Conservation (phyloP, 768 basidiomycete genomes). For the Russula compacta region DNA sequence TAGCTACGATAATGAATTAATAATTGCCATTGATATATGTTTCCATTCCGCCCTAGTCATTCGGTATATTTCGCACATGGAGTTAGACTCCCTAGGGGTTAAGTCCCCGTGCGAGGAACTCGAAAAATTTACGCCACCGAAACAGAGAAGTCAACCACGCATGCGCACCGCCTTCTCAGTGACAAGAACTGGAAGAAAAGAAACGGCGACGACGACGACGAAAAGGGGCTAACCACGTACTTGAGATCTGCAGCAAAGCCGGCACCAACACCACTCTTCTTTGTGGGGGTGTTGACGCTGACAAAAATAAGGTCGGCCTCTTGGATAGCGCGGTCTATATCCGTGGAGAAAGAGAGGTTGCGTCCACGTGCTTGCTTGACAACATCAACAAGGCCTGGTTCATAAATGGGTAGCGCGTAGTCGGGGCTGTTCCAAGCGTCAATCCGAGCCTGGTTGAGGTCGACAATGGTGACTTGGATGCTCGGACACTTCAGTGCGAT, state of each 20-base stretch:
- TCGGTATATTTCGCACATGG: background rate
- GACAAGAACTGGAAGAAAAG: background rate
- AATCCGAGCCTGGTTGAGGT: slow-evolving; percentile 89
- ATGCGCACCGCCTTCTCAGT: background rate
- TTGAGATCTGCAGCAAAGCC: slow-evolving; percentile 98
- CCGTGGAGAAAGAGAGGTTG: slow-evolving; percentile 95
- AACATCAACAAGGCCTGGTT: slow-evolving; percentile 90
- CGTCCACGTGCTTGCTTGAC: slow-evolving; percentile 81
- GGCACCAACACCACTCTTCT: slow-evolving; percentile 95
- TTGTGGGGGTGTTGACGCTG: slow-evolving; percentile 97
- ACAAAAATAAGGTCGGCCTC: slow-evolving; percentile 99
- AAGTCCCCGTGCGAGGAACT: background rate
- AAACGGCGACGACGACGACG: background rate
- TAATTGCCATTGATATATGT: background rate
- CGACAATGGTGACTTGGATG: slow-evolving; percentile 94
- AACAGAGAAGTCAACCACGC: background rate
- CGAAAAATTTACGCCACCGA: background rate
- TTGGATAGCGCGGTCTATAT: slow-evolving; percentile 85
- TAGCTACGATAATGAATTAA: slow-evolving; percentile 40
- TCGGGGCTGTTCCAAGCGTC: slow-evolving; percentile 93
- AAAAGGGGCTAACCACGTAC: slow-evolving; percentile 38
- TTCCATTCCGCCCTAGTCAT: background rate
- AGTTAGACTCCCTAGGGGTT: background rate
- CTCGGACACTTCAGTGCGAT: slow-evolving; percentile 90
- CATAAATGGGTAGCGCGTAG: slow-evolving; percentile 89